Evolutionary conservation across 306 rosid species (phyloP).

Genomic region (Leucaena leucocephala): DNA sequence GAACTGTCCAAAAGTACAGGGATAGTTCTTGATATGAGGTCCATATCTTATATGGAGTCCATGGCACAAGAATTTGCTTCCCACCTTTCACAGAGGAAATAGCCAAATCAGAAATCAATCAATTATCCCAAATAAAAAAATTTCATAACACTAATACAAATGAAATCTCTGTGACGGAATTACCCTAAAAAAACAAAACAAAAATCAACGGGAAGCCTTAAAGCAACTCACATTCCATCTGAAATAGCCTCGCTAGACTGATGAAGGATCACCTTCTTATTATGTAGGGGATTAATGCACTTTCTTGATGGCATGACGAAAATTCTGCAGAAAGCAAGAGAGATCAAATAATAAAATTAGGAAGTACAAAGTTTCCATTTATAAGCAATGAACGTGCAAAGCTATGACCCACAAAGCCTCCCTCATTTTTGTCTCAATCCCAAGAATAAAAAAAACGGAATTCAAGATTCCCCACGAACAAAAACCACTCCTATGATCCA

Average conservation of each 20-base stretch:
- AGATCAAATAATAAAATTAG: neutral
- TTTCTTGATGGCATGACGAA: constrained; percentile 94
- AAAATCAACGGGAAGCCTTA: neutral
- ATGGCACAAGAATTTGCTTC: constrained; percentile 77
- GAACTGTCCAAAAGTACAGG: constrained; percentile 92
- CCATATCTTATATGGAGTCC: constrained; percentile 82
- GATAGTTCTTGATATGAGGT: constrained; percentile 68
- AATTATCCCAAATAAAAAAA: neutral
- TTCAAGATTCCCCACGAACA: constrained; percentile 3
- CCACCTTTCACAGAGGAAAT: constrained; percentile 64
- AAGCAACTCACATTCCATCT: constrained; percentile 64
- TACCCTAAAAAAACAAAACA: neutral
- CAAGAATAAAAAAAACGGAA: neutral
- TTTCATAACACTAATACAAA: too few species aligned
- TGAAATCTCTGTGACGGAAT: neutral
- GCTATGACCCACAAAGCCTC: constrained; percentile 4
- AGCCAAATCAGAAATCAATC: constrained; percentile 16
- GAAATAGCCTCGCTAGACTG: constrained; percentile 46
- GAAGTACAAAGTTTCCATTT: neutral
- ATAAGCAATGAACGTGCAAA: neutral
- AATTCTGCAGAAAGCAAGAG: constrained; percentile 62
- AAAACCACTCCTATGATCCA: constrained; percentile 3
- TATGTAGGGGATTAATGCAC: constrained; percentile 93
- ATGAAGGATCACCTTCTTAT: constrained; percentile 90
- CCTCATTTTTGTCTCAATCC: constrained; percentile 43